These are phyloP conservation scores for Kwoniella shivajii DNA, from an alignment of 1,284 basidiomycete genomes.

Conservation along the genomic window DNA sequence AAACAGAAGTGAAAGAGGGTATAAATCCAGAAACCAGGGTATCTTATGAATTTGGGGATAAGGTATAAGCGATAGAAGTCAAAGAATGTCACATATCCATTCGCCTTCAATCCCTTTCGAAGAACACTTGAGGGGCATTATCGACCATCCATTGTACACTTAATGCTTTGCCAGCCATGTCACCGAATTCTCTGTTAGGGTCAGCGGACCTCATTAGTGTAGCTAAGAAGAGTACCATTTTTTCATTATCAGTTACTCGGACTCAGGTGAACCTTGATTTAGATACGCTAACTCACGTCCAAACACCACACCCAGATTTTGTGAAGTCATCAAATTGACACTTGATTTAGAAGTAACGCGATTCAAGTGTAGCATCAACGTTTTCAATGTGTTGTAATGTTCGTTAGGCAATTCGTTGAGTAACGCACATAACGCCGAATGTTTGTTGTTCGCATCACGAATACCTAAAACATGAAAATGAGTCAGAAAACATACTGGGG, in stretches of 20 bases:
- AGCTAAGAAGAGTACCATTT: conserved; percentile 59
- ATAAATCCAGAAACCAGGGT: no score
- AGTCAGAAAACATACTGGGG: no score
- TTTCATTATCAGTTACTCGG: conserved; percentile 4
- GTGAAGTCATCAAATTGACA: conserved; percentile 88
- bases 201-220: conserved; percentile 90
- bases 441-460: conserved; percentile 66
- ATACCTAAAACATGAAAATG: conserved; percentile 54
- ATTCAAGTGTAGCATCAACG: conserved; percentile 84
- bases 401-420: conserved; percentile 77
- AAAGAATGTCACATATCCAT: no score
- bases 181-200: conserved; percentile 85
- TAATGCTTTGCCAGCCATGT: conserved; percentile 85
- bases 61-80: no score
- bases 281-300: conserved; percentile 71
- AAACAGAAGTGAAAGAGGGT: no score
- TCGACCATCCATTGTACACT: conserved; percentile 90
- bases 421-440: conserved; percentile 66
- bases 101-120: conserved; percentile 10
- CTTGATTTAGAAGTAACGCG: conserved; percentile 72
- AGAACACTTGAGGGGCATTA: conserved; percentile 66
- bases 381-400: conserved; percentile 82
- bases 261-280: background rate
- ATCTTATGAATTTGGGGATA: no score
- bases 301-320: conserved; percentile 99